Conservation (phyloP, 371 early-diverging fungal species). For the Mortierella sp. region DNA sequence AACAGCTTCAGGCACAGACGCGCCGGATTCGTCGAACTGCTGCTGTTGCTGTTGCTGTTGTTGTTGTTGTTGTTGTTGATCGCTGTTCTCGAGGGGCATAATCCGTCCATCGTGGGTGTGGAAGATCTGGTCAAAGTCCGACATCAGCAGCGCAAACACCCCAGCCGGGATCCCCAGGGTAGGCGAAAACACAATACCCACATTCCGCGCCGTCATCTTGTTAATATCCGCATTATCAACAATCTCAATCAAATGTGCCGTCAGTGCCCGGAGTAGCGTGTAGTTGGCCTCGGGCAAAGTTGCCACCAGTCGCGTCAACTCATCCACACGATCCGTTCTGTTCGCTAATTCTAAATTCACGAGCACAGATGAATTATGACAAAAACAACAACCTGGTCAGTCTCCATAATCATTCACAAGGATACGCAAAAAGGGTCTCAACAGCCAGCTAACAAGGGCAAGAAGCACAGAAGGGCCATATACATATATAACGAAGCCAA, state of each 20-base stretch:
- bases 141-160: constrained; percentile 89
- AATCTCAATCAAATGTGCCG: constrained; percentile 90
- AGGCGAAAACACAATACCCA: constrained; percentile 97
- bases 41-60: not conserved
- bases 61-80: not conserved
- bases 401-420: no score
- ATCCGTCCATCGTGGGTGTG: constrained; percentile 68
- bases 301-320: constrained; percentile 85
- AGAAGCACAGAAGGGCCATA: no score
- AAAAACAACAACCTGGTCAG: no score
- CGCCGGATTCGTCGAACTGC: no score
- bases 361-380: not conserved
- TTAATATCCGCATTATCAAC: constrained; percentile 86
- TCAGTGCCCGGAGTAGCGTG: constrained; percentile 86
- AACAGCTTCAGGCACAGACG: not conserved
- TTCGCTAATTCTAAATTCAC: constrained; percentile 74
- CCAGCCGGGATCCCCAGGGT: constrained; percentile 93
- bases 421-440: no score
- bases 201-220: constrained; percentile 95
- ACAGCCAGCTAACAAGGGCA: no score
- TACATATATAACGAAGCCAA: not conserved
- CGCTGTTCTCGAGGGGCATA: constrained; percentile 54
- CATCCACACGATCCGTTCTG: constrained; percentile 77
- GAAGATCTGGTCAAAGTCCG: constrained; percentile 92
- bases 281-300: constrained; percentile 89